Conservation (phyloP, 768 basidiomycete species). For the Xanthoconium stramineum region DNA sequence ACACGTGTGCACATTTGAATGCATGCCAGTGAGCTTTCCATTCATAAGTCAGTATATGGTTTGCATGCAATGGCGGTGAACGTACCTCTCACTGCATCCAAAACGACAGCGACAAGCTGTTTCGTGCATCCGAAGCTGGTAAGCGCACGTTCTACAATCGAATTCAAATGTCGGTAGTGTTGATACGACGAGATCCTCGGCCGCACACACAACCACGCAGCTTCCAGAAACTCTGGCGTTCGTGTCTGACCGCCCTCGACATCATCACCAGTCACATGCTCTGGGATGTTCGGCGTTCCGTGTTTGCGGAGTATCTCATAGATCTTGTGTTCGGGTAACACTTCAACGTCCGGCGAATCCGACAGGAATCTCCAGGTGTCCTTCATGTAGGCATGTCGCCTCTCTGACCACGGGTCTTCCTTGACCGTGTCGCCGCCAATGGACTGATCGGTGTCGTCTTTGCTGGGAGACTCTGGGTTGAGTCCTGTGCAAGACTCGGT, state of each 20-base stretch:
- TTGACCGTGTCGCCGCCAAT: background rate
- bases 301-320: background rate
- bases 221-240: background rate
- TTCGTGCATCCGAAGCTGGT: background rate
- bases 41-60: background rate
- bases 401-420: background rate
- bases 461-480: too few relatives aligned
- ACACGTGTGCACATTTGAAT: slow-evolving; percentile 6
- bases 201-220: background rate
- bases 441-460: too few relatives aligned
- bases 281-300: background rate
- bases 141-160: background rate
- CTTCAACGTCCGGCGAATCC: background rate
- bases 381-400: background rate
- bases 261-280: background rate
- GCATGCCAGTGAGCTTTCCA: slow-evolving; percentile 22
- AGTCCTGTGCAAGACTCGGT: too few relatives aligned
- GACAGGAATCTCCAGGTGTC: background rate
- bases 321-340: background rate
- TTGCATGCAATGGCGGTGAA: background rate
- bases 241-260: background rate
- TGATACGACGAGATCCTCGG: background rate
- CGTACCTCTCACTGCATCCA: background rate
- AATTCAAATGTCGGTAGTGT: background rate
- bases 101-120: background rate